Evolutionary conservation across 345 rosid genomes (phyloP).

Genomic region (Ceriops tagal): DNA sequence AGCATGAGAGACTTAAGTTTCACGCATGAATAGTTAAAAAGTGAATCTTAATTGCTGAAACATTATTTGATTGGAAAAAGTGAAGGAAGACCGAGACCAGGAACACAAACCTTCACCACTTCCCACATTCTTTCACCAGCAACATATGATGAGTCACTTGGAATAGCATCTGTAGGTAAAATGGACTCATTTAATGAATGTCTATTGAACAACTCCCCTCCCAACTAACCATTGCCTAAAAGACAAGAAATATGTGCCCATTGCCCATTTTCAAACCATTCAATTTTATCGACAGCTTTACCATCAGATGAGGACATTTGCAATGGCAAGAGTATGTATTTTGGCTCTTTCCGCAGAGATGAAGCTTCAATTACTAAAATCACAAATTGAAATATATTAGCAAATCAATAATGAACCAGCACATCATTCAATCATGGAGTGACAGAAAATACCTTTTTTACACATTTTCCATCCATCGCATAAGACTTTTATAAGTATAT

Average conservation of each 20-base stretch:
- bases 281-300: slow-evolving; percentile 31
- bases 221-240: neutral
- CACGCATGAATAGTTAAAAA: no score
- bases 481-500: slow-evolving; percentile 62
- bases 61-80: no score
- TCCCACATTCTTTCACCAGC: slow-evolving; percentile 82
- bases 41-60: no score
- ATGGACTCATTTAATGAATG: slow-evolving; percentile 13
- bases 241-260: neutral
- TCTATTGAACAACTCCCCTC: neutral
- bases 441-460: slow-evolving; percentile 65
- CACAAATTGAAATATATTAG: slow-evolving; percentile 18
- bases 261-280: neutral
- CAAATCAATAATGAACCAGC: slow-evolving; percentile 13
- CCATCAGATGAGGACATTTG: slow-evolving; percentile 55
- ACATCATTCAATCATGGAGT: slow-evolving; percentile 10
- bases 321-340: slow-evolving; percentile 60
- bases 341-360: slow-evolving; percentile 75
- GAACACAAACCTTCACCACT: slow-evolving; percentile 76
- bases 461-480: slow-evolving; percentile 94
- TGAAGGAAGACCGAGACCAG: neutral
- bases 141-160: slow-evolving; percentile 59
- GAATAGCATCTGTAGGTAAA: slow-evolving; percentile 39
- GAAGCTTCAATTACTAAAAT: slow-evolving; percentile 84
- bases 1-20: no score